Evolutionary conservation across 129 eudicot genomes (phyloP).

Genomic region (Daucus carota): DNA sequence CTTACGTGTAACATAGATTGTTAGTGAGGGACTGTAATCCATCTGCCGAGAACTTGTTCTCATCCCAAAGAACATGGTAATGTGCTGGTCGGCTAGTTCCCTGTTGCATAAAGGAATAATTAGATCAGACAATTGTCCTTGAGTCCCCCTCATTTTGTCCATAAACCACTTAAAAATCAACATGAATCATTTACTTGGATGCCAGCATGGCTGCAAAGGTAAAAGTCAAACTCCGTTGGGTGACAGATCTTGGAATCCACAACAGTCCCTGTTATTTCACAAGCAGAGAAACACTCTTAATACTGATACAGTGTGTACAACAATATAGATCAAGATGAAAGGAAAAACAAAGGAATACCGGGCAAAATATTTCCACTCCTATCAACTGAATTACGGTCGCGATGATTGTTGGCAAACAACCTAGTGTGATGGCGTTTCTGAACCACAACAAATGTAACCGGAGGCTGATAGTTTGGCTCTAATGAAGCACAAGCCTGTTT

Average conservation of each 20-base stretch:
- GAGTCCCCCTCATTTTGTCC: not conserved
- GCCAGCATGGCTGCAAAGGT: slow-evolving; percentile 94
- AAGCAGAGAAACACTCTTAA: not conserved
- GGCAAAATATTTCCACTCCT: slow-evolving; percentile 87
- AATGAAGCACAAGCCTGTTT: slow-evolving; percentile 76
- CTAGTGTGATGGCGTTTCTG: slow-evolving; percentile 92
- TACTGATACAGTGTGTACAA: not conserved
- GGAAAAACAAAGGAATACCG: slow-evolving; percentile 28
- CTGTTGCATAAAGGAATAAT: slow-evolving; percentile 26
- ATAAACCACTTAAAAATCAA: not conserved
- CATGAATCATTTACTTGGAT: slow-evolving; percentile 38
- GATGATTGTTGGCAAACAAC: slow-evolving; percentile 75
- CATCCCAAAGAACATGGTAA: slow-evolving; percentile 93
- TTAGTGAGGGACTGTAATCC: slow-evolving; percentile 68
- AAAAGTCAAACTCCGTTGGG: slow-evolving; percentile 87
- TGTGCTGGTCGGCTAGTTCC: slow-evolving; percentile 94
- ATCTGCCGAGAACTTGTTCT: slow-evolving; percentile 75
- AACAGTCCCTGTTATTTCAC: slow-evolving; percentile 57
- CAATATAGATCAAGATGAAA: not conserved
- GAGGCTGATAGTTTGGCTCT: slow-evolving; percentile 82
- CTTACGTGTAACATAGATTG: slow-evolving; percentile 86
- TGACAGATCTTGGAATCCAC: slow-evolving; percentile 90
- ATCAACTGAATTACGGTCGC: slow-evolving; percentile 59
- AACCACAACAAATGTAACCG: slow-evolving; percentile 89
- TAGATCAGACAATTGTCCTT: not conserved